Percentiles rank a stretch among this genome's conserved stretches.
Evolutionary conservation across 2,329 filamentous ascomycete genomes (phyloP).

Genomic region (Zymoseptoria tritici): DNA sequence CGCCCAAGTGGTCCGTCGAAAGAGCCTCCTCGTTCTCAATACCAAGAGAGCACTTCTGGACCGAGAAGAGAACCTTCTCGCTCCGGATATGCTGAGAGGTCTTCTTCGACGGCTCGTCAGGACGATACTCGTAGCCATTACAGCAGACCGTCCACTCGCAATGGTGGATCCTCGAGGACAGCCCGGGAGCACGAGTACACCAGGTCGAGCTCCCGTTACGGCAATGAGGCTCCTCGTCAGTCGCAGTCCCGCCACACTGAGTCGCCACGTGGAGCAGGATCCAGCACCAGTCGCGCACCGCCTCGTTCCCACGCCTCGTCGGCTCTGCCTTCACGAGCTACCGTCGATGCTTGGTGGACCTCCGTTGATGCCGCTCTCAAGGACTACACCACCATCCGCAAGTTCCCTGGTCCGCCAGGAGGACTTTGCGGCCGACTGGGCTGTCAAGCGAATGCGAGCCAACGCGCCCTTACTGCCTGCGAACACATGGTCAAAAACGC

Average conservation of each 20-base stretch:
- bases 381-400: slow-evolving; percentile 3
- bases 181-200: not conserved
- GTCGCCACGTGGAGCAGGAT: not conserved
- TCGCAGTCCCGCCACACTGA: not conserved
- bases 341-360: slow-evolving; percentile 1
- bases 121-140: not conserved
- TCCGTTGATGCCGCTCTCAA: slow-evolving; percentile 2
- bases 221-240: not conserved
- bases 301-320: not conserved
- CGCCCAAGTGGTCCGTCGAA: not conserved
- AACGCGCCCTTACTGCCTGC: not conserved
- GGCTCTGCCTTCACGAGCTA: not conserved
- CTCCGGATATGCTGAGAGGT: not conserved
- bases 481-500: not conserved
- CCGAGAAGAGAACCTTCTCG: not conserved
- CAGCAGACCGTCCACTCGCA: not conserved
- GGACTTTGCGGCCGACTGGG: not conserved
- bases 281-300: not conserved
- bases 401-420: slow-evolving; percentile 3
- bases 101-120: not conserved
- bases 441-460: not conserved
- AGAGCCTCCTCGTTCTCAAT: not conserved
- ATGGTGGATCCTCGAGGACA: not conserved
- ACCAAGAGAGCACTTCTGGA: not conserved
- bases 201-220: not conserved